A percentile compares a stretch with the other conserved stretches of the same genome.
phyloP scores from a whole-genome alignment of 208 protist species.

The Borovskyia barvae region DNA sequence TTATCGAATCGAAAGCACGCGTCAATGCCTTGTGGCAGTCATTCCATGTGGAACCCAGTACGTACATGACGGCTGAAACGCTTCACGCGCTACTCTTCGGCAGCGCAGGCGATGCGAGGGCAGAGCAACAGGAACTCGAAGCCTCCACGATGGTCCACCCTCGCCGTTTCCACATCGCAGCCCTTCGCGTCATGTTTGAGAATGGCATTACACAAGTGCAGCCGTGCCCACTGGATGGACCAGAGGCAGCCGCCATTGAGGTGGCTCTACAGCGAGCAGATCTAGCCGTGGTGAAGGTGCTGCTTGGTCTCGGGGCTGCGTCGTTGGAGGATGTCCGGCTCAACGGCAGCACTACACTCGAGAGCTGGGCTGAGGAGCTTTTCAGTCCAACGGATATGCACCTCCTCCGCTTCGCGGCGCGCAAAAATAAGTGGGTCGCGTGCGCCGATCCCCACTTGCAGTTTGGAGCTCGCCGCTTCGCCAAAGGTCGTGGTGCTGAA shows the following conservation, averaged over 20 bases:
- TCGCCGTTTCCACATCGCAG: constrained; percentile 16
- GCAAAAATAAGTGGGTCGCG: constrained; percentile 20
- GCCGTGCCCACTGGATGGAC: constrained; percentile 39
- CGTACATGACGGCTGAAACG: constrained; percentile 60
- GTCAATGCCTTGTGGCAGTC: constrained; percentile 46
- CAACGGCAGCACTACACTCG: constrained; percentile 40
- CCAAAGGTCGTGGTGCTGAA: too few relatives aligned
- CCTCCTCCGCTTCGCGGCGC: constrained; percentile 29
- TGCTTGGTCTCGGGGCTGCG: constrained; percentile 51
- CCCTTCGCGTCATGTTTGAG: constrained; percentile 40
- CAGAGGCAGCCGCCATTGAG: constrained; percentile 58
- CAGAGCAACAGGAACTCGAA: not conserved
- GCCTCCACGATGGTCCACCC: not conserved
- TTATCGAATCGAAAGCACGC: constrained; percentile 34
- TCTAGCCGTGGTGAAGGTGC: constrained; percentile 30
- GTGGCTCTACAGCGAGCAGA: constrained; percentile 40
- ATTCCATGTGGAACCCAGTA: constrained; percentile 43
- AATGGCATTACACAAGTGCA: constrained; percentile 52
- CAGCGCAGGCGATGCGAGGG: not conserved
- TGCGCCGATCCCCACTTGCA: constrained; percentile 38
- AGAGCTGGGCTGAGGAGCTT: constrained; percentile 33
- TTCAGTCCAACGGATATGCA: constrained; percentile 35
- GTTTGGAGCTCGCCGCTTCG: constrained; percentile 49
- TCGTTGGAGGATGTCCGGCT: constrained; percentile 43
- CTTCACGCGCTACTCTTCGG: constrained; percentile 57